Conservation (phyloP, 805 yeast species). For the Candida andamanensis region DNA sequence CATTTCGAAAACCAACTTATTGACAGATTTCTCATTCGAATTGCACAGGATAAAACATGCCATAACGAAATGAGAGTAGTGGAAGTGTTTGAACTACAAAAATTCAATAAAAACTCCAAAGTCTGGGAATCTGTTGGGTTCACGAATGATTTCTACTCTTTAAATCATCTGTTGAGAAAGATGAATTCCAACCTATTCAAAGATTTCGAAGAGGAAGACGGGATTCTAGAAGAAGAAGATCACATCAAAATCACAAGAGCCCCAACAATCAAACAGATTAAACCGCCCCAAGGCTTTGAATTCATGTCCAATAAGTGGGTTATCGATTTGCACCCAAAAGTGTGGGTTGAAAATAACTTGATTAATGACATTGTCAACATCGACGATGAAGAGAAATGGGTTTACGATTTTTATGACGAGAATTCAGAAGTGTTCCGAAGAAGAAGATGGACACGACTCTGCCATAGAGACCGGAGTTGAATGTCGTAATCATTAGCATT, state of each 20-base stretch:
- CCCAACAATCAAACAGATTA: slow-evolving; percentile 26
- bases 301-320: slow-evolving; percentile 46
- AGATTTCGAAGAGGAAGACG: slow-evolving; percentile 12
- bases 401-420: slow-evolving; percentile 51
- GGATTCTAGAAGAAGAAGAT: slow-evolving; percentile 13
- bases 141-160: slow-evolving; percentile 48
- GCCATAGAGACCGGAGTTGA: slow-evolving; percentile 3
- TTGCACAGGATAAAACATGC: slow-evolving; percentile 10
- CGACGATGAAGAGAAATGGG: slow-evolving; percentile 82
- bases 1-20: slow-evolving; percentile 38
- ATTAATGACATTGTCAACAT: slow-evolving; percentile 50
- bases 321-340: slow-evolving; percentile 56
- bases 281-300: slow-evolving; percentile 50
- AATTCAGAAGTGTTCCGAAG: slow-evolving; percentile 45
- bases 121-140: slow-evolving; percentile 66
- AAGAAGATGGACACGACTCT: slow-evolving; percentile 58
- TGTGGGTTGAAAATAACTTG: slow-evolving; percentile 56
- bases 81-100: slow-evolving; percentile 67
- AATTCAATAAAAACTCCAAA: slow-evolving; percentile 40
- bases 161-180: slow-evolving; percentile 31
- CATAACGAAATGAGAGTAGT: slow-evolving; percentile 35
- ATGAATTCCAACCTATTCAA: slow-evolving; percentile 11
- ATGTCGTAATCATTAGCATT: background rate
- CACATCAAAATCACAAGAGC: slow-evolving; percentile 9
- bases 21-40: slow-evolving; percentile 8